phyloP scores from a whole-genome alignment of 306 rosid species.

The Medicago ruthenica region DNA sequence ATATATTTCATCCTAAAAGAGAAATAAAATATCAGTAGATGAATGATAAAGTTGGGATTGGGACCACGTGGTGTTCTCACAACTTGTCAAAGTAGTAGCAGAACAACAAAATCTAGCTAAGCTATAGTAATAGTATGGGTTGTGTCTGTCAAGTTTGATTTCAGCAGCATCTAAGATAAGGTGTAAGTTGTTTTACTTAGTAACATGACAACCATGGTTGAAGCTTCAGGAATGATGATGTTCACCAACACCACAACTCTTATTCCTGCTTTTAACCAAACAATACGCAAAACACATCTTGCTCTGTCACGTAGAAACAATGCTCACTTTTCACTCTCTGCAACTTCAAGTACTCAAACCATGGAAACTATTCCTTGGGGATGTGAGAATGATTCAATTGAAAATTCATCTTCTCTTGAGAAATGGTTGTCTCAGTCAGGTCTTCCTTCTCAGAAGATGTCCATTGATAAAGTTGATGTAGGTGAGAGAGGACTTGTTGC shows the following conservation, averaged over 20 bases:
- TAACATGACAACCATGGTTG: conserved; percentile 63
- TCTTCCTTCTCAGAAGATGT: conserved; percentile 94
- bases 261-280: conserved; percentile 49
- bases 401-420: conserved; percentile 77
- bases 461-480: conserved; percentile 72
- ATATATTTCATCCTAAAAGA: no score
- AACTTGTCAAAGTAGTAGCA: conserved; percentile 16
- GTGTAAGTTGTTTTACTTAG: conserved; percentile 5
- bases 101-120: not conserved
- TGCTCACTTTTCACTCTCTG: conserved; percentile 63
- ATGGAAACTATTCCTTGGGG: conserved; percentile 75
- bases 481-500: conserved; percentile 98
- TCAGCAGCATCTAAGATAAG: conserved; percentile 71
- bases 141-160: not conserved
- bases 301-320: conserved; percentile 44
- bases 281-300: conserved; percentile 27
- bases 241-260: conserved; percentile 44
- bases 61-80: conserved; percentile 29
- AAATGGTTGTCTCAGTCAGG: conserved; percentile 80
- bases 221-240: conserved; percentile 57
- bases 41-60: not conserved
- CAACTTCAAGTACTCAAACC: conserved; percentile 44
- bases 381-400: conserved; percentile 81
- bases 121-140: not conserved
- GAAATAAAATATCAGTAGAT: no score